Conservation (phyloP, 1,139 yeast genomes). For the Yarrowia galli region DNA sequence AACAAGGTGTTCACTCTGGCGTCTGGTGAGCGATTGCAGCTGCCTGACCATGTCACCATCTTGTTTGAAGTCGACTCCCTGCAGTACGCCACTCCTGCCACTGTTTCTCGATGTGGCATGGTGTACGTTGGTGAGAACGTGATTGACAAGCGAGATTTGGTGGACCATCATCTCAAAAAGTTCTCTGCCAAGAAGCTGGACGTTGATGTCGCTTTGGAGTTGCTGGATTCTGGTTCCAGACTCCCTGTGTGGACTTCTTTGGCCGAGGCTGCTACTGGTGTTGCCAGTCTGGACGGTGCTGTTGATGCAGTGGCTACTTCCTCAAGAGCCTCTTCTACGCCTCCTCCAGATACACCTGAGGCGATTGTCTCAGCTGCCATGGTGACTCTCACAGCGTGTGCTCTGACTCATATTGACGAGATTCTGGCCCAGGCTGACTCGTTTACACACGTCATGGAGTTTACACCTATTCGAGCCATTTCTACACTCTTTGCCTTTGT, state of each 20-base stretch:
- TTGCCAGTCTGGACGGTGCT: conserved; percentile 4
- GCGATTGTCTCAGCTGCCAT: background rate
- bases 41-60: conserved; percentile 70
- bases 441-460: conserved; percentile 64
- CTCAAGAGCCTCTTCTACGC: background rate
- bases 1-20: conserved; percentile 83
- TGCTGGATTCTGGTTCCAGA: conserved; percentile 15
- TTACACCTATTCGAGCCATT: conserved; percentile 54
- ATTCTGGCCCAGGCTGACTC: conserved; percentile 45
- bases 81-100: conserved; percentile 81
- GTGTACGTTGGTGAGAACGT: conserved; percentile 66
- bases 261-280: conserved; percentile 11
- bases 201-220: conserved; percentile 3
- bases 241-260: conserved; percentile 12
- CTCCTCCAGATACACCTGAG: conserved; percentile 11
- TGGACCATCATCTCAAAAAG: conserved; percentile 9
- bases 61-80: conserved; percentile 80
- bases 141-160: conserved; percentile 43
- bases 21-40: conserved; percentile 80
- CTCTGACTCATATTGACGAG: conserved; percentile 36
- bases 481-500: conserved; percentile 52
- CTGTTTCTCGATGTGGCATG: conserved; percentile 92
- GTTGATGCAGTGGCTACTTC: background rate
- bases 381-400: conserved; percentile 12
- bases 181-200: conserved; percentile 4